These are phyloP conservation scores for Verticillium dahliae DNA, from an alignment of 2,329 filamentous ascomycete genomes.

Conservation along the genomic window DNA sequence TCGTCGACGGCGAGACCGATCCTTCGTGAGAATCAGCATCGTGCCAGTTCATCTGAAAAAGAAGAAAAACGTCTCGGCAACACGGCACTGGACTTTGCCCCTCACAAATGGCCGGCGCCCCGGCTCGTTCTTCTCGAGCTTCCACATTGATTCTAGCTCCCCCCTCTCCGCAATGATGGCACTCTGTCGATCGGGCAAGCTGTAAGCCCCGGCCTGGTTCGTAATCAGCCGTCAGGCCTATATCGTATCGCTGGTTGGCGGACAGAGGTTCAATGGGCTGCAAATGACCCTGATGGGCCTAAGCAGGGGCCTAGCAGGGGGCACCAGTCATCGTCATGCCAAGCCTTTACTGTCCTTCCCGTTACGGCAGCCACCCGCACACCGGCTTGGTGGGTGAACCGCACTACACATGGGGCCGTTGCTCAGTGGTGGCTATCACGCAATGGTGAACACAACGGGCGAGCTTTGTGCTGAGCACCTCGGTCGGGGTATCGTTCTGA, in stretches of 20 bases:
- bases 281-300: neutral
- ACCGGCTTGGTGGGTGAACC: neutral
- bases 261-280: neutral
- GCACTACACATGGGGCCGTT: neutral
- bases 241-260: neutral
- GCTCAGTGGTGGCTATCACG: neutral
- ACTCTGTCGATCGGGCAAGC: neutral
- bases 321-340: neutral
- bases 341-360: neutral
- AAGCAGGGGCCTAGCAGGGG: neutral
- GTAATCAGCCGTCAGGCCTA: neutral
- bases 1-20: no score
- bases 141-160: neutral
- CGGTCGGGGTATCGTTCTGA: neutral
- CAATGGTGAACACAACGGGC: neutral
- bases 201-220: neutral
- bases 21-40: no score
- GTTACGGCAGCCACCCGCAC: neutral
- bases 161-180: neutral
- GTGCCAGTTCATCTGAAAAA: no score
- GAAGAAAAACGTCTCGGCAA: neutral
- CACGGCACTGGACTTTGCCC: neutral
- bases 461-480: neutral
- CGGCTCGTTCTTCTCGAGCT: neutral
- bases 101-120: neutral